Conservation (phyloP, 148 eudicot species). For the Rhododendron kiyosumense region DNA sequence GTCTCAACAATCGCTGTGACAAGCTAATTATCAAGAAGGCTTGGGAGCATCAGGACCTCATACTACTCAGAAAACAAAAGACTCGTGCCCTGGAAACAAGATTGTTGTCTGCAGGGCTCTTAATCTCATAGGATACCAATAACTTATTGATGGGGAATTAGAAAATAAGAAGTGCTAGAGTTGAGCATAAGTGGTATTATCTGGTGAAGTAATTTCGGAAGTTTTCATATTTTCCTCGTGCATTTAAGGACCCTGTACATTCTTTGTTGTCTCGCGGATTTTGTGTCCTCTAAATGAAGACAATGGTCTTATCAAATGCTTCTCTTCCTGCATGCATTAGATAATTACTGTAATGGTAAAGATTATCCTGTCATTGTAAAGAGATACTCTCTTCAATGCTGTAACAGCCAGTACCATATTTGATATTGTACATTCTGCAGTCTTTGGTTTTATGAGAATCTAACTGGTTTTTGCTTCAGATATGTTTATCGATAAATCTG, state of each 20-base stretch:
- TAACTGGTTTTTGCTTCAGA: conserved; percentile 7
- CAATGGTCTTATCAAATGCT: not conserved
- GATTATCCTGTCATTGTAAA: not conserved
- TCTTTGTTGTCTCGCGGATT: not conserved
- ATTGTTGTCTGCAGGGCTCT: not conserved
- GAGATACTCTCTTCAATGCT: not conserved
- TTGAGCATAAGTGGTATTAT: not conserved
- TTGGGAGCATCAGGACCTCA: not conserved
- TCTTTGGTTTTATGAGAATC: not conserved
- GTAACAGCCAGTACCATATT: not conserved
- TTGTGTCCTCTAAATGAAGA: not conserved
- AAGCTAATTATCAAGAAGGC: not conserved
- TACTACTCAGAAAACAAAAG: not conserved
- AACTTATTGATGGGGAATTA: not conserved
- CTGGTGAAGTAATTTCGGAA: not conserved
- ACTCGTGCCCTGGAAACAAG: not conserved
- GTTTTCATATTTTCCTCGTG: not conserved
- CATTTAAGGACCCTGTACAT: not conserved
- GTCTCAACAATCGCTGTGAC: not conserved
- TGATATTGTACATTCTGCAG: not conserved
- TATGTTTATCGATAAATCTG: not conserved
- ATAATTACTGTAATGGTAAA: not conserved
- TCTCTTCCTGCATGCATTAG: not conserved
- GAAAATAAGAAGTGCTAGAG: not conserved
- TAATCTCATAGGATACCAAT: not conserved